These are phyloP conservation scores for Ascochyta lentis DNA, from an alignment of 2,329 filamentous ascomycete genomes.

Conservation along the genomic window DNA sequence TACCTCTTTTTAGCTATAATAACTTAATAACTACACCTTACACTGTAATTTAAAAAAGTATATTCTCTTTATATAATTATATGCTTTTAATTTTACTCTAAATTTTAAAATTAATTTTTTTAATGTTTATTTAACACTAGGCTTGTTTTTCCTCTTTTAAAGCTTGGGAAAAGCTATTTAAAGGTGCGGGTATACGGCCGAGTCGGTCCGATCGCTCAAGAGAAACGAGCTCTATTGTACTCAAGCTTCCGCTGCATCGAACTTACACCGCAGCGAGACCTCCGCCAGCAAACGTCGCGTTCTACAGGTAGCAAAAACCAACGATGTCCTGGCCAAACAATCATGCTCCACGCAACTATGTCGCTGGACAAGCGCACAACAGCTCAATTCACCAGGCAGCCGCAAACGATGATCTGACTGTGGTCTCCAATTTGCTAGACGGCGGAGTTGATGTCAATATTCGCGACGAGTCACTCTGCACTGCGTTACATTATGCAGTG, in stretches of 20 bases:
- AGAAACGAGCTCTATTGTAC: too few relatives aligned
- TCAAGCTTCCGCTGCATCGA: not conserved
- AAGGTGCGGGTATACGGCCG: too few relatives aligned
- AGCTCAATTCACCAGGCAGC: slow-evolving; percentile 8
- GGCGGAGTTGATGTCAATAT: slow-evolving; percentile 1
- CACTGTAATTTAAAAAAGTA: too few relatives aligned
- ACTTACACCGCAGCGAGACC: not conserved
- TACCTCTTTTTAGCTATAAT: too few relatives aligned
- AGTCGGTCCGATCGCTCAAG: too few relatives aligned
- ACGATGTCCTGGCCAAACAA: slow-evolving; percentile 2
- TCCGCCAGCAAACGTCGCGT: not conserved
- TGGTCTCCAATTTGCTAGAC: slow-evolving; percentile 6
- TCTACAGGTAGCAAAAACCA: not conserved
- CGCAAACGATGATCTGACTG: slow-evolving; percentile 5
- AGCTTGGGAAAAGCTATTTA: too few relatives aligned
- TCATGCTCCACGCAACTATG: not conserved
- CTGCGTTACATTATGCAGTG: slow-evolving; percentile 3
- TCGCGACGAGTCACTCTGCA: slow-evolving; percentile 1
- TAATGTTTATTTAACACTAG: too few relatives aligned
- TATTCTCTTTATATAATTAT: too few relatives aligned
- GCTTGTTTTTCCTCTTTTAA: too few relatives aligned
- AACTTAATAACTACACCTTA: too few relatives aligned
- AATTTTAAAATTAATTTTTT: too few relatives aligned
- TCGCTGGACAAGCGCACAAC: not conserved
- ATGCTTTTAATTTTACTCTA: too few relatives aligned